Evolutionary conservation across 2,329 filamentous ascomycete species (phyloP).

Genomic region (Pseudofabraea citricarpa): DNA sequence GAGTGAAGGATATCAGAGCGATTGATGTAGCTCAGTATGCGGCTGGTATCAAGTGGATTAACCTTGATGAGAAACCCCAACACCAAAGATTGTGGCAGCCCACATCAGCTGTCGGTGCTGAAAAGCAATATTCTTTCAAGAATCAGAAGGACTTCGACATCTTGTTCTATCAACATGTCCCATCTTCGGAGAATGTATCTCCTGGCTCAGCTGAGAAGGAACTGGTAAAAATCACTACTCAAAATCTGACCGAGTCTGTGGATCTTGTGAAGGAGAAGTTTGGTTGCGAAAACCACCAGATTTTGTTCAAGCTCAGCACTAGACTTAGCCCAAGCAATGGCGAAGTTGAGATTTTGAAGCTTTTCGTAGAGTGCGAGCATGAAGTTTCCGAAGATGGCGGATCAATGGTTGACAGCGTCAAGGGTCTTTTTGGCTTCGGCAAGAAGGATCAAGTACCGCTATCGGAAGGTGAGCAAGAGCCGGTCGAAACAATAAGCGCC

Average conservation of each 20-base stretch:
- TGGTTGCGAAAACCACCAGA: slow-evolving; percentile 65
- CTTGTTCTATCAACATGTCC: slow-evolving; percentile 71
- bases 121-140: slow-evolving; percentile 81
- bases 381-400: slow-evolving; percentile 68
- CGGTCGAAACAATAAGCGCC: slow-evolving; percentile 27
- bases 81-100: slow-evolving; percentile 81
- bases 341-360: slow-evolving; percentile 71
- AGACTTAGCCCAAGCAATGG: slow-evolving; percentile 69
- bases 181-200: slow-evolving; percentile 35
- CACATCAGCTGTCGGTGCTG: slow-evolving; percentile 67
- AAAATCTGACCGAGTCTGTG: slow-evolving; percentile 83
- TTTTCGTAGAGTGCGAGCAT: slow-evolving; percentile 80
- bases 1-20: slow-evolving; percentile 91
- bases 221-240: slow-evolving; percentile 64
- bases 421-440: slow-evolving; percentile 93
- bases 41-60: slow-evolving; percentile 70
- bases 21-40: slow-evolving; percentile 73
- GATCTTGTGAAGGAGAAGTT: slow-evolving; percentile 72
- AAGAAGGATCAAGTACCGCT: slow-evolving; percentile 76
- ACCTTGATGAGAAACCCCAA: slow-evolving; percentile 62
- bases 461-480: slow-evolving; percentile 54
- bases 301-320: slow-evolving; percentile 75
- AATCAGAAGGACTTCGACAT: slow-evolving; percentile 79
- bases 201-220: slow-evolving; percentile 50
- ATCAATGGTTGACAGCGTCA: slow-evolving; percentile 86